A percentile compares a stretch with the other conserved stretches of the same genome.
Conservation (phyloP, 2,329 filamentous ascomycete species). For the Stenocarpella maydis region DNA sequence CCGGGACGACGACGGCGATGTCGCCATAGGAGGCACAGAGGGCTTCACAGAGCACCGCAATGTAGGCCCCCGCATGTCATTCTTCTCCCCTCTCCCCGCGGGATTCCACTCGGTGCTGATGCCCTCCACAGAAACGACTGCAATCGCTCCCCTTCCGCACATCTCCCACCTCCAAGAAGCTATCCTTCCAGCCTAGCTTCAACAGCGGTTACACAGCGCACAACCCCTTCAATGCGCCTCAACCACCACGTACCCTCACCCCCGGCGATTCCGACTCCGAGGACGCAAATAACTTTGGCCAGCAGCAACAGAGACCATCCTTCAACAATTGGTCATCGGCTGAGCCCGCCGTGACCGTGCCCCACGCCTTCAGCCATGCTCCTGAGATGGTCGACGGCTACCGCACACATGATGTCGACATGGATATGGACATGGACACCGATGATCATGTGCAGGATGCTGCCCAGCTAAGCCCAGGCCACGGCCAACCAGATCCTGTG, state of each 20-base stretch:
- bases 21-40: conserved; percentile 45
- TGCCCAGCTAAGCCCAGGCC: conserved; percentile 42
- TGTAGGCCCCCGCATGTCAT: conserved; percentile 45
- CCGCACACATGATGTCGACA: conserved; percentile 45
- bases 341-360: conserved; percentile 37
- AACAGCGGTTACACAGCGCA: conserved; percentile 37
- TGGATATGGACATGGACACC: conserved; percentile 60
- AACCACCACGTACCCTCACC: conserved; percentile 46
- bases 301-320: conserved; percentile 42
- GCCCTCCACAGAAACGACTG: conserved; percentile 58
- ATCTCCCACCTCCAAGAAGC: conserved; percentile 51
- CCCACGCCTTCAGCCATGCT: conserved; percentile 36
- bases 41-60: conserved; percentile 61
- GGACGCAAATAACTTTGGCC: conserved; percentile 36
- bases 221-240: conserved; percentile 37
- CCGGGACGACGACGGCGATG: conserved; percentile 53
- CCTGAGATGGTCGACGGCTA: conserved; percentile 44
- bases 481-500: conserved; percentile 44
- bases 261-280: conserved; percentile 46
- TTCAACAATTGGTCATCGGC: conserved; percentile 45
- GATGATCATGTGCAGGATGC: conserved; percentile 35
- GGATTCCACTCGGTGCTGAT: conserved; percentile 20
- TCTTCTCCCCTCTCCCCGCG: not conserved
- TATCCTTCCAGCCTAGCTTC: conserved; percentile 43
- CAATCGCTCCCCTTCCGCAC: conserved; percentile 61